These are phyloP conservation scores for Pseudonectria foliicola DNA, from an alignment of 2,329 filamentous ascomycete genomes.

Conservation along the genomic window DNA sequence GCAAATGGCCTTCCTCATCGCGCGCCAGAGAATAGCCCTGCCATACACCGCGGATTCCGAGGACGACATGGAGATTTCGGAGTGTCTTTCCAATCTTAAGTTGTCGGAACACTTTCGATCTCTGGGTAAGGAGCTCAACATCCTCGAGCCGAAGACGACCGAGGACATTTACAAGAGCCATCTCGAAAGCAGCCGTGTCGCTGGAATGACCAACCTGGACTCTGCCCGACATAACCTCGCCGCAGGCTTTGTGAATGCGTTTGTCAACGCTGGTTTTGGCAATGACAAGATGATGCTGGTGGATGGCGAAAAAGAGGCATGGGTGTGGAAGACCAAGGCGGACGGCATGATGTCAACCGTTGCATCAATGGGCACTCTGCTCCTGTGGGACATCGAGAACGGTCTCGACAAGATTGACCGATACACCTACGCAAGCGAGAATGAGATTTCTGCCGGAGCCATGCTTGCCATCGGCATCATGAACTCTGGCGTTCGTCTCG, in stretches of 20 bases:
- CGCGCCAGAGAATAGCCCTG: constrained; percentile 81
- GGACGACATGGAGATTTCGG: constrained; percentile 67
- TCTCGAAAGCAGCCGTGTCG: constrained; percentile 87
- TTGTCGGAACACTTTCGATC: constrained; percentile 90
- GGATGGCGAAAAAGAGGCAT: constrained; percentile 79
- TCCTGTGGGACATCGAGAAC: constrained; percentile 89
- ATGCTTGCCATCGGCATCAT: constrained; percentile 92
- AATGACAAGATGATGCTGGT: constrained; percentile 98
- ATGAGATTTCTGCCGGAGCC: constrained; percentile 79
- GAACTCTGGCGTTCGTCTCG: constrained; percentile 83
- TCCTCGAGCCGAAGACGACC: constrained; percentile 90
- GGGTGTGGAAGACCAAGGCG: constrained; percentile 99
- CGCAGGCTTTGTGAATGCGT: constrained; percentile 92
- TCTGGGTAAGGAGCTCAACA: constrained; percentile 91
- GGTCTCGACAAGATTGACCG: constrained; percentile 91
- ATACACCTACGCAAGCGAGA: constrained; percentile 79
- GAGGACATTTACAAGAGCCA: constrained; percentile 99
- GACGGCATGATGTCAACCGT: constrained; percentile 96
- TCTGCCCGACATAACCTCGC: constrained; percentile 94
- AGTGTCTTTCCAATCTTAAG: constrained; percentile 81
- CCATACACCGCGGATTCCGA: constrained; percentile 59
- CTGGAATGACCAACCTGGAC: constrained; percentile 88
- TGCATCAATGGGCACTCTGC: constrained; percentile 82
- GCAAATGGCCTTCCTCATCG: constrained; percentile 89
- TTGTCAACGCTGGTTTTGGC: constrained; percentile 91